Evolutionary conservation across 1,139 yeast species (phyloP), one percentile per base, ranked within the genome.

Genomic region (Kodamaea anthophila): DNA sequence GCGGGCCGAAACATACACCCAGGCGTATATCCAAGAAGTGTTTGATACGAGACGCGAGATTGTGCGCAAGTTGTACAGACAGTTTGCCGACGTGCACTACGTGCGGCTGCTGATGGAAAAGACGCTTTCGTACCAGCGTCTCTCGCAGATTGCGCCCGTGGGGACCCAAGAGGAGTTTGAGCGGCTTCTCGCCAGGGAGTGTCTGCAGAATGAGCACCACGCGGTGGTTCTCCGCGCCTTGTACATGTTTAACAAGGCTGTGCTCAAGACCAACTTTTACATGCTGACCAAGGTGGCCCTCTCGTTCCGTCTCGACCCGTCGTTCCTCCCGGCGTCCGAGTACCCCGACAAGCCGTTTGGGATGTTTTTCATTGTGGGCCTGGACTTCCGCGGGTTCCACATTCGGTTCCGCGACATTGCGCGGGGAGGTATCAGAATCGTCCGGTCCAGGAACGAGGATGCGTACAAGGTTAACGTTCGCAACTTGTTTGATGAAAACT

Each of bases 341-440:
- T 91, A 88, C 55, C 94, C 96, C 30, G 93, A 86, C 45, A 82
- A 80, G 36, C 93, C 96, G 36, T 91, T 64, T 52, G 98, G 97
- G 42, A 84, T 91, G 84, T 88, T 91, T 63, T 79, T 91, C 46
- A 83, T 88, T 35, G 96, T 91, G 38, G 98, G 98, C 39, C 84
- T 88, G 44, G 96, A 93, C 53, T 91, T 91, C 62, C 75, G 96
- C 55, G 98, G 97, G 19, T 91, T 91, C 81, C 98, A 91, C 56
- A 80, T 91, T 43, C 76, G 98, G 58, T 91, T 91, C 65, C 79
- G 96, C 56, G 97, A 91, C 58, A 88, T 91, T 49, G 94, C 98
- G 20, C 77, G 98, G 58, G 98, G 98, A 57, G 98, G 98, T 55
- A 91, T 91, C 48, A 78, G 98, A 61, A 84, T 91, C 51, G 98